Evolutionary conservation across 2,329 filamentous ascomycete species (phyloP).

Genomic region (Fusarium sulawesiense): DNA sequence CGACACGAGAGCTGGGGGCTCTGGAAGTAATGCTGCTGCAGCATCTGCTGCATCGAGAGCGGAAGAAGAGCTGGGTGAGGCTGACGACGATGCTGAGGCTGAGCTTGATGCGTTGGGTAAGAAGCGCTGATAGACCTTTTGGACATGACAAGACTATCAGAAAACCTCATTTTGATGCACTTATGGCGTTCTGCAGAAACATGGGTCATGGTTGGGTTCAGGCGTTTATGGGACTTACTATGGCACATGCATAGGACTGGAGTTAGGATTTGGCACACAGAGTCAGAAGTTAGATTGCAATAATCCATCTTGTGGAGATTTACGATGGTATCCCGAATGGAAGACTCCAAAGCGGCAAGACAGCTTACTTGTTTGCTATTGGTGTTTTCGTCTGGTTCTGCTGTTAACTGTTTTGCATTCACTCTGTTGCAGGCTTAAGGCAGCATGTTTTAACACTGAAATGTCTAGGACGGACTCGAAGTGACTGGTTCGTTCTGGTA

Average conservation of each 20-base stretch:
- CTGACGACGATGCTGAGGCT: conserved; percentile 61
- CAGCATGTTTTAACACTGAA: neutral
- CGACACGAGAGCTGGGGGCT: conserved; percentile 48
- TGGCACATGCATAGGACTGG: conserved; percentile 3
- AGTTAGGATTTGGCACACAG: conserved; percentile 21
- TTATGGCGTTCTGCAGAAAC: conserved; percentile 15
- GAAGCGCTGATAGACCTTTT: conserved; percentile 47
- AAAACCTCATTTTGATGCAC: neutral
- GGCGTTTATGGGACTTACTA: conserved; percentile 22
- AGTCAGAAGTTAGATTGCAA: conserved; percentile 1
- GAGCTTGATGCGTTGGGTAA: conserved; percentile 56
- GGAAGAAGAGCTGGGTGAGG: conserved; percentile 65
- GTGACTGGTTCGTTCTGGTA: neutral
- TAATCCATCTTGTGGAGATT: neutral
- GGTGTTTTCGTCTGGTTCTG: neutral
- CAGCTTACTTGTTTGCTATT: neutral
- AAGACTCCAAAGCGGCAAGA: neutral
- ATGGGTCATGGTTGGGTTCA: neutral
- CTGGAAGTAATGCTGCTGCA: conserved; percentile 36
- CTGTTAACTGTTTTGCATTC: neutral
- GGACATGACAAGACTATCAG: neutral
- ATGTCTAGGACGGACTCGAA: neutral
- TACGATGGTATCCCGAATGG: neutral
- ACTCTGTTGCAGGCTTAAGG: neutral
- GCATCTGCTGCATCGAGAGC: conserved; percentile 43